phyloP scores from a whole-genome alignment of 2,329 filamentous ascomycete species.

The Coleophoma crateriformis region DNA sequence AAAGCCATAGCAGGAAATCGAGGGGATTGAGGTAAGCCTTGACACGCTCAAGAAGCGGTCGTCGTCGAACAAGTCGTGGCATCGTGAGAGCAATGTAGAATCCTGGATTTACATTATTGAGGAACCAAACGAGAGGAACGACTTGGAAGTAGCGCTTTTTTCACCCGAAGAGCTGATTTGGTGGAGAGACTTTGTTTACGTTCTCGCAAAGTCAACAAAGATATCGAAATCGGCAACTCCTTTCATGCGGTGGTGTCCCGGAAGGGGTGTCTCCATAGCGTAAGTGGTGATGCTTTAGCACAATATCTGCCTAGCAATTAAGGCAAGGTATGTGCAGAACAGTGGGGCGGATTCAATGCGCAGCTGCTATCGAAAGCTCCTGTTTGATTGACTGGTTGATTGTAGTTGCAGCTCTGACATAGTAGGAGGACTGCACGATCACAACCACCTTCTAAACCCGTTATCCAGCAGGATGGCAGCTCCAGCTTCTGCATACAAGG shows the following conservation, averaged over 20 bases:
- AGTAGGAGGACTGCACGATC: neutral
- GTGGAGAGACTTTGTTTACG: neutral
- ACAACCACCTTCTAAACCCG: conserved; percentile 1
- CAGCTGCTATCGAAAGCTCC: too few species aligned
- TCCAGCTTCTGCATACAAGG: conserved; percentile 58
- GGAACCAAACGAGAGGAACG: too few species aligned
- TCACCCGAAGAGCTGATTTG: neutral
- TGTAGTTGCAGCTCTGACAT: conserved; percentile 1
- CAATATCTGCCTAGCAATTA: too few species aligned
- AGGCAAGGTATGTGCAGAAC: too few species aligned
- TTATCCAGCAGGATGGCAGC: conserved; percentile 46
- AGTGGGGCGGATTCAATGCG: too few species aligned
- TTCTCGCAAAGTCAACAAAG: too few species aligned
- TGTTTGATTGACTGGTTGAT: neutral
- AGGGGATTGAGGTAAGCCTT: conserved; percentile 76
- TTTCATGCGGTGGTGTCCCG: too few species aligned
- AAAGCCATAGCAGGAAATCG: conserved; percentile 86
- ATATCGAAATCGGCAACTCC: too few species aligned
- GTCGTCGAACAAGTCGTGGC: conserved; percentile 77
- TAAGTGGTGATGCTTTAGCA: too few species aligned
- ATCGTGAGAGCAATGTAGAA: conserved; percentile 32
- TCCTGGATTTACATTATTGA: neutral
- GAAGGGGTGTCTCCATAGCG: too few species aligned
- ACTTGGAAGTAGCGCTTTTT: neutral
- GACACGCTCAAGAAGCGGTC: conserved; percentile 75